phyloP scores from a whole-genome alignment of 805 yeast species.

The Candida hispaniensis region DNA sequence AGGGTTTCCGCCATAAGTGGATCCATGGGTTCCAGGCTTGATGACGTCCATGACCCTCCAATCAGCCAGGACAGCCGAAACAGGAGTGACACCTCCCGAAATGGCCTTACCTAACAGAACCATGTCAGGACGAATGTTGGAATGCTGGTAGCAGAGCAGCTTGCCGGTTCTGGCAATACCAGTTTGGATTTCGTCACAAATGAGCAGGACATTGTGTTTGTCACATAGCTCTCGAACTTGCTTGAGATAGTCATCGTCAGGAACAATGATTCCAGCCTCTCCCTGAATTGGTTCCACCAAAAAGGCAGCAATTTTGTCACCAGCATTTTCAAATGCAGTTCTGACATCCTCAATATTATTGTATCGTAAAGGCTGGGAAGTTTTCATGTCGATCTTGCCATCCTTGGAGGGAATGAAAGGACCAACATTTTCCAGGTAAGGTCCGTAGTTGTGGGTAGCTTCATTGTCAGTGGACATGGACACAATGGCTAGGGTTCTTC shows the following conservation, averaged over 20 bases:
- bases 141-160: slow-evolving; percentile 84
- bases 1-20: slow-evolving; percentile 97
- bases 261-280: slow-evolving; percentile 96
- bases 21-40: slow-evolving; percentile 94
- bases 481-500: slow-evolving; percentile 88
- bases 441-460: slow-evolving; percentile 81
- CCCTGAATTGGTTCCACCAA: slow-evolving; percentile 95
- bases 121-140: slow-evolving; percentile 75
- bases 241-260: slow-evolving; percentile 69
- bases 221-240: slow-evolving; percentile 65
- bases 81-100: slow-evolving; percentile 90
- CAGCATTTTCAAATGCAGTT: slow-evolving; percentile 67
- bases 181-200: slow-evolving; percentile 95
- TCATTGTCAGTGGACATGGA: slow-evolving; percentile 96
- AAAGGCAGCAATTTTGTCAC: slow-evolving; percentile 83
- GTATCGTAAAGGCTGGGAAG: slow-evolving; percentile 50
- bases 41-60: slow-evolving; percentile 78
- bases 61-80: slow-evolving; percentile 84
- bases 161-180: slow-evolving; percentile 97
- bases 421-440: slow-evolving; percentile 73
- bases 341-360: slow-evolving; percentile 82
- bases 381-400: slow-evolving; percentile 15
- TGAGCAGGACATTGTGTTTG: slow-evolving; percentile 74
- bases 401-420: slow-evolving; percentile 72
- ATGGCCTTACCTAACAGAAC: slow-evolving; percentile 88